phyloP scores from a whole-genome alignment of 768 basidiomycete species.

The Naganishia onofrii region DNA sequence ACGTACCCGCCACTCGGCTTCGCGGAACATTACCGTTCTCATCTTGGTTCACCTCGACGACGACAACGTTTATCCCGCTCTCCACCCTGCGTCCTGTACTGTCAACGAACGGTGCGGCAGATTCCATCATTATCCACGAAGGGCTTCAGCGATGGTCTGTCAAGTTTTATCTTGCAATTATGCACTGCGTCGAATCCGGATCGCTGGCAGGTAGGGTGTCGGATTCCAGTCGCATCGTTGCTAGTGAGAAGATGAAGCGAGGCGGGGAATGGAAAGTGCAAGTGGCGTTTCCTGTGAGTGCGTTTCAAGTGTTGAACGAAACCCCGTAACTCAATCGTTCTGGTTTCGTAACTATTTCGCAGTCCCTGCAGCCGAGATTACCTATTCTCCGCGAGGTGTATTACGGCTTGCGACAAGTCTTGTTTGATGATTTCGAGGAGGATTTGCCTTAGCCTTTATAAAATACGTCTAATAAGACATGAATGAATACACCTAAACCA shows the following conservation, averaged over 20 bases:
- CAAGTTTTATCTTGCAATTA: slow-evolving; percentile 39
- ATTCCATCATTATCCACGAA: slow-evolving; percentile 41
- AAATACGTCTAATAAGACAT: slow-evolving; percentile 6
- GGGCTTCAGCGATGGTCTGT: slow-evolving; percentile 41
- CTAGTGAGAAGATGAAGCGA: no score
- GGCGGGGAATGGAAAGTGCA: background rate
- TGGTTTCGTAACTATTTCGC: background rate
- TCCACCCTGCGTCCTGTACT: slow-evolving; percentile 27
- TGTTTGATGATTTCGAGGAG: slow-evolving; percentile 40
- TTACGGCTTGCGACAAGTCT: slow-evolving; percentile 39
- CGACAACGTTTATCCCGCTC: slow-evolving; percentile 39
- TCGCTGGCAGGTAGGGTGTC: background rate
- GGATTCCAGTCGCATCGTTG: background rate
- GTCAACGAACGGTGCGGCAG: slow-evolving; percentile 19
- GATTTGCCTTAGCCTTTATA: background rate
- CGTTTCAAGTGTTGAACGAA: background rate
- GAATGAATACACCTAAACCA: slow-evolving; percentile 1
- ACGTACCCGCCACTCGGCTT: background rate
- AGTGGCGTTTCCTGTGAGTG: slow-evolving; percentile 8
- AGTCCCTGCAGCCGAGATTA: slow-evolving; percentile 36
- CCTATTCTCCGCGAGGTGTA: slow-evolving; percentile 42
- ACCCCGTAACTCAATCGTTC: background rate
- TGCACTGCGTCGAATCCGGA: slow-evolving; percentile 16
- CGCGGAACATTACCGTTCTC: no score
- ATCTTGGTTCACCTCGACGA: slow-evolving; percentile 30